Evolutionary conservation across 106 monocot genomes (phyloP).

Genomic region (Posidonia australis): DNA sequence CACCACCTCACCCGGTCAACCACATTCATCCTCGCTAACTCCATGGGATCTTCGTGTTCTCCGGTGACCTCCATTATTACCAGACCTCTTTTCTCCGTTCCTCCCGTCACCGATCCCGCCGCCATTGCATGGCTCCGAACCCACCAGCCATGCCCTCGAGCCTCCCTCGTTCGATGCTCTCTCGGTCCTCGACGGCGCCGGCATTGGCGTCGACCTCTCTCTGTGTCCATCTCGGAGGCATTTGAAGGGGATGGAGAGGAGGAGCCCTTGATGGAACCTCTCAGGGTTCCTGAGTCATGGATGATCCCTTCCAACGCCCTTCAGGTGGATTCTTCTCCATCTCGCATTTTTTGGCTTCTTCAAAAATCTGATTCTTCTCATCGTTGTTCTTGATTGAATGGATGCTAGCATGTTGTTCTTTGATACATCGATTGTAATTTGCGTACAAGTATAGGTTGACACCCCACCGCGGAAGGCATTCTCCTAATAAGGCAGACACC

Average conservation of each 20-base stretch:
- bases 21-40: background rate
- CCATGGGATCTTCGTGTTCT: conserved; percentile 1
- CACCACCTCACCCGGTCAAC: no score
- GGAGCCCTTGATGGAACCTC: background rate
- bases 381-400: background rate
- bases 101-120: no score
- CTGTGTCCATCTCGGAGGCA: background rate
- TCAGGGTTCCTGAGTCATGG: conserved; percentile 9
- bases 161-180: background rate
- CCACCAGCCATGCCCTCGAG: background rate
- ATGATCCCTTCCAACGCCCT: conserved; percentile 5
- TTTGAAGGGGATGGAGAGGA: background rate
- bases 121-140: background rate
- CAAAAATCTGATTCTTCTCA: background rate
- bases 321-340: background rate
- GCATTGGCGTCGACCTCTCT: background rate
- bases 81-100: background rate
- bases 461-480: no score
- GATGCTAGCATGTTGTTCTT: no score
- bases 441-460: no score
- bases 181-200: background rate
- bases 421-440: no score
- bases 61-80: background rate
- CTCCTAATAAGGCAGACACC: no score
- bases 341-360: background rate